These are phyloP conservation scores for Vickermania spadyakhi DNA, from an alignment of 208 protist species.

Conservation along the genomic window DNA sequence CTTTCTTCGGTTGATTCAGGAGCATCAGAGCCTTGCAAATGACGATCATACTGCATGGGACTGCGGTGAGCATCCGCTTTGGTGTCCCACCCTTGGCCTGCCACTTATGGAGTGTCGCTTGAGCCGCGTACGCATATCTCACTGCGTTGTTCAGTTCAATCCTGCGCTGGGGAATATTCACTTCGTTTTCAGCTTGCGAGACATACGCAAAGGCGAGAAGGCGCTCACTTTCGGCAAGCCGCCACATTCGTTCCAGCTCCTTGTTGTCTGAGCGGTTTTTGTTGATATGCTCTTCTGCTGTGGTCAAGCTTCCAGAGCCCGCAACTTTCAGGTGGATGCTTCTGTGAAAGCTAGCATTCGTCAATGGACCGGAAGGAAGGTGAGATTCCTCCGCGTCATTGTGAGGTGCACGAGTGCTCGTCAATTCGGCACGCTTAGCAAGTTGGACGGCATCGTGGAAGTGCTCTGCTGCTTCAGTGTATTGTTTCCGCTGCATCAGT, in stretches of 20 bases:
- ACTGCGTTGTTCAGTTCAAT: slow-evolving; percentile 78
- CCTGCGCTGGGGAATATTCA: slow-evolving; percentile 66
- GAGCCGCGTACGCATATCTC: slow-evolving; percentile 78
- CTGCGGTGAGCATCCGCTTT: slow-evolving; percentile 60
- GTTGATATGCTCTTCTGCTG: slow-evolving; percentile 34
- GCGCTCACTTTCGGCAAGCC: slow-evolving; percentile 72
- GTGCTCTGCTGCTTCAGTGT: slow-evolving; percentile 29
- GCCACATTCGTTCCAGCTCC: slow-evolving; percentile 47
- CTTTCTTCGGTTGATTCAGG: slow-evolving; percentile 73
- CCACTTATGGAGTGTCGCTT: slow-evolving; percentile 70
- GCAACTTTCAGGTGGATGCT: slow-evolving; percentile 43
- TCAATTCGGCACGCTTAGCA: slow-evolving; percentile 13
- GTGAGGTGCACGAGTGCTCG: slow-evolving; percentile 11
- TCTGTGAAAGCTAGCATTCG: slow-evolving; percentile 10
- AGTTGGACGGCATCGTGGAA: slow-evolving; percentile 52
- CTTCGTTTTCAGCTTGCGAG: slow-evolving; percentile 74
- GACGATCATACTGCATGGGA: slow-evolving; percentile 62
- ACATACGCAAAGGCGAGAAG: slow-evolving; percentile 79
- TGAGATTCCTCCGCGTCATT: background rate
- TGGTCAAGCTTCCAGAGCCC: slow-evolving; percentile 39
- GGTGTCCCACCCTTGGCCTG: slow-evolving; percentile 46
- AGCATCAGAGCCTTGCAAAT: slow-evolving; percentile 60
- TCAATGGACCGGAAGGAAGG: background rate
- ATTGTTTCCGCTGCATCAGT: slow-evolving; percentile 48
- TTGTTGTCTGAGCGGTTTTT: slow-evolving; percentile 13